These are phyloP conservation scores for Rhodocollybia butyracea DNA, from an alignment of 768 basidiomycete genomes.

Conservation along the genomic window DNA sequence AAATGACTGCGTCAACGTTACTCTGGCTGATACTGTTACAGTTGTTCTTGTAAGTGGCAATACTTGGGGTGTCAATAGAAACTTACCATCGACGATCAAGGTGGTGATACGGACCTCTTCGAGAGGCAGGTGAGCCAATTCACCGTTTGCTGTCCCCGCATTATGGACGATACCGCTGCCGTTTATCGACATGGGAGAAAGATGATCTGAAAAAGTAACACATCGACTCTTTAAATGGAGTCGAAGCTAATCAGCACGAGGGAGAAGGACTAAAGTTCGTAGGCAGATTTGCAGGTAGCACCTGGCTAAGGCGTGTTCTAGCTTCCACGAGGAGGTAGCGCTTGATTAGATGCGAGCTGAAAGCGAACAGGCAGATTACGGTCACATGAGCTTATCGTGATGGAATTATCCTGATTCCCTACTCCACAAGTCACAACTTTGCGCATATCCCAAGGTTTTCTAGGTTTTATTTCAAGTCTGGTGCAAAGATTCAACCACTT, in stretches of 20 bases:
- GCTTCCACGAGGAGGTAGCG: no score
- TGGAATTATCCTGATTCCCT: no score
- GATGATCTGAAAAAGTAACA: not conserved
- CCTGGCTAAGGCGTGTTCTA: not conserved
- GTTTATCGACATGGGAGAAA: not conserved
- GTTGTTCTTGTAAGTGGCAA: not conserved
- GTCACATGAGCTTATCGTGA: no score
- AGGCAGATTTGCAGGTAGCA: not conserved
- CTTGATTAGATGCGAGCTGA: no score
- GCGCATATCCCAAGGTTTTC: no score
- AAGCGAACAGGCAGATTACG: no score
- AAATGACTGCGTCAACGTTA: conserved; percentile 39
- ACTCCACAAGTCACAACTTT: no score
- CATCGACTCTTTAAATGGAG: not conserved
- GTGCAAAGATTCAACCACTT: no score
- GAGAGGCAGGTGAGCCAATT: conserved; percentile 26
- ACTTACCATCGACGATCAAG: conserved; percentile 41
- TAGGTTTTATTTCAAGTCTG: no score
- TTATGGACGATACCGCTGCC: conserved; percentile 11
- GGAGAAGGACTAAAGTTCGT: not conserved
- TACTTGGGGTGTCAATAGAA: not conserved
- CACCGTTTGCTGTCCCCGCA: conserved; percentile 6
- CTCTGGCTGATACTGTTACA: conserved; percentile 45
- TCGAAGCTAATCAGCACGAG: conserved; percentile 7
- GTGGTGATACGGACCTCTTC: conserved; percentile 38